Conservation (phyloP, 805 yeast genomes). For the Cyberlindnera xylosilytica region DNA sequence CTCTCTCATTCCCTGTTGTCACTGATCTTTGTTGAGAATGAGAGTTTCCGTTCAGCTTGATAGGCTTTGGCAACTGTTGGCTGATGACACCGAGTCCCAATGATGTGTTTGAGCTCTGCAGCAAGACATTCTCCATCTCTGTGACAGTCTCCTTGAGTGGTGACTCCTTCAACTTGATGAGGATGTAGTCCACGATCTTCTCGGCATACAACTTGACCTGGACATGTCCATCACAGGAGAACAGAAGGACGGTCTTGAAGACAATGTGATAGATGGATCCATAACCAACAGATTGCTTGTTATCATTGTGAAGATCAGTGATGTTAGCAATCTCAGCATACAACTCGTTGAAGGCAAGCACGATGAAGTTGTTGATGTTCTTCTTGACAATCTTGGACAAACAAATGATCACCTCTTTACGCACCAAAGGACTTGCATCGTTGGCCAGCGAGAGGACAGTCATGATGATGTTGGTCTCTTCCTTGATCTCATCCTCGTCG, state of each 20-base stretch:
- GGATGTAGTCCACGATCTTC: conserved; percentile 68
- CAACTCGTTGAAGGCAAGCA: conserved; percentile 81
- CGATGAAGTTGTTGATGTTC: conserved; percentile 71
- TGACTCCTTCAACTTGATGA: conserved; percentile 50
- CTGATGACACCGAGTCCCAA: conserved; percentile 10
- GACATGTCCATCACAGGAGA: conserved; percentile 84
- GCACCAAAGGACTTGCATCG: conserved; percentile 87
- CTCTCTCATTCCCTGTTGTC: conserved; percentile 13
- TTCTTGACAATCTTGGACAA: conserved; percentile 70
- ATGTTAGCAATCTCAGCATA: conserved; percentile 38
- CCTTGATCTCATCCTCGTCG: conserved; percentile 48
- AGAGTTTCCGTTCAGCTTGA: conserved; percentile 32
- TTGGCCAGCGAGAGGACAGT: conserved; percentile 64
- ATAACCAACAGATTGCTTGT: conserved; percentile 69
- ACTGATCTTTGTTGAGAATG: conserved; percentile 19
- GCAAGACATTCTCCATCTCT: conserved; percentile 62
- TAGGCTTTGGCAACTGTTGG: conserved; percentile 34
- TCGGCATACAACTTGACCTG: conserved; percentile 76
- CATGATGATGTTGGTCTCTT: conserved; percentile 68
- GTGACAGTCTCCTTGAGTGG: conserved; percentile 62
- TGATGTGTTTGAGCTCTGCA: conserved; percentile 41
- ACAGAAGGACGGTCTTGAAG: conserved; percentile 80
- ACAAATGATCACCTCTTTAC: conserved; percentile 79
- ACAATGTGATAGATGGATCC: conserved; percentile 82
- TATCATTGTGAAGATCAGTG: conserved; percentile 33